Base-by-base conservation (phyloP, 2,329 filamentous ascomycete genomes). In the Neoascochyta sp. region DNA sequence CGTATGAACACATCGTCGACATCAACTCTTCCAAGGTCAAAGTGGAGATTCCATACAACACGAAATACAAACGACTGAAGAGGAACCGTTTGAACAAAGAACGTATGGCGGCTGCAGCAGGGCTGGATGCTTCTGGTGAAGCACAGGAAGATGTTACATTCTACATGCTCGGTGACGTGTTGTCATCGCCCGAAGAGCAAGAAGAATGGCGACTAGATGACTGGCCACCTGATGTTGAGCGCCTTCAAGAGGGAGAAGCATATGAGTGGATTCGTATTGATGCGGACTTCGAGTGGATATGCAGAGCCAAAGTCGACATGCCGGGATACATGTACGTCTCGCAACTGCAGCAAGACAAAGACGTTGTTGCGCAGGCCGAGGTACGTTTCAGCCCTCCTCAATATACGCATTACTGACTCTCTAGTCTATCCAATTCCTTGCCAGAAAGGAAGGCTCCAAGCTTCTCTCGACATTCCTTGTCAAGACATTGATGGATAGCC, bases 211-310 rank as follows among this genome's bases (percentile, higher is more conserved):
- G 76, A 29, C 71, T 98, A 5, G 77, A 80, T 5, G 90, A 96
- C 43, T 98, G 90, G 89, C 82, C 85, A 26, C 77, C 83, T 37
- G 86, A 93, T 32, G 86, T 90, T 10, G 89, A 96, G 62, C 76
- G 83, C 19, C 81, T 80, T 52, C 96, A 98, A 89, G 87, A 92
- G 34, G 80, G 88, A 43, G 92, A 98, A 58, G 94, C 87, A 0
- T 98, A 95, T 54, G 92, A 98, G 60, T 98, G 93, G 92, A 94
- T 98, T 48, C 83, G 92, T 12, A 85, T 96, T 66, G 92, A 98
- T 62, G 89, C 90, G 10, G 93, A 98, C 63, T 96, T 96, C 47
- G 92, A 98, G 61, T 98, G 92, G 92, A 81, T 95, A 35, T 92
- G 85, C 63, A 82, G 82, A 46, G 85, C 94, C 63, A 47, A 54